These are phyloP conservation scores for Conticribra weissflogii DNA, from an alignment of 108 stramenopile genomes.

Conservation along the genomic window DNA sequence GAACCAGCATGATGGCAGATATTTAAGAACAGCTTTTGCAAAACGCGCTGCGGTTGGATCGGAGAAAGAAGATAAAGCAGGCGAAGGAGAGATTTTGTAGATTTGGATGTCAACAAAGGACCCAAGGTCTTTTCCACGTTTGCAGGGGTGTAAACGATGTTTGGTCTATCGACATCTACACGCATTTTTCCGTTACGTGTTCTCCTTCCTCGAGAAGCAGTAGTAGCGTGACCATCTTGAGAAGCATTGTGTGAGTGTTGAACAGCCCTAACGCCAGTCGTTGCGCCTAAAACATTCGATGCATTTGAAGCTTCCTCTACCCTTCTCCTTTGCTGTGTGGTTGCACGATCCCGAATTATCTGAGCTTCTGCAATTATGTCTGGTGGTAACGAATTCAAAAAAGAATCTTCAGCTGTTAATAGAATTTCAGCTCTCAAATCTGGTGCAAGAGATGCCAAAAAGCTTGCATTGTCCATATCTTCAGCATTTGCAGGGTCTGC, in stretches of 20 bases:
- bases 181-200: conserved; percentile 48
- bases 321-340: conserved; percentile 45
- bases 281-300: background rate
- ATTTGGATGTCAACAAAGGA: conserved; percentile 56
- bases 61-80: conserved; percentile 82
- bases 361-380: conserved; percentile 90
- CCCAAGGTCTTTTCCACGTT: conserved; percentile 26
- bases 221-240: conserved; percentile 9
- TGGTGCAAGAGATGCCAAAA: conserved; percentile 89
- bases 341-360: conserved; percentile 84
- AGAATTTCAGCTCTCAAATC: conserved; percentile 93
- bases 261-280: conserved; percentile 27
- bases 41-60: conserved; percentile 70
- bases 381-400: conserved; percentile 81
- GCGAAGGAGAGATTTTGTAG: conserved; percentile 58
- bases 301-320: conserved; percentile 10
- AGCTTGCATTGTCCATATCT: conserved; percentile 89
- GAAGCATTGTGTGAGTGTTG: conserved; percentile 1
- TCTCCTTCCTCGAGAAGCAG: conserved; percentile 33
- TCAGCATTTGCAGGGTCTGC: conserved; percentile 92
- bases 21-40: conserved; percentile 85
- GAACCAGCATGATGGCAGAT: conserved; percentile 50
- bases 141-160: conserved; percentile 51
- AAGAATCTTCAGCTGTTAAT: conserved; percentile 83
- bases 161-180: conserved; percentile 62